Percentiles rank a stretch among this genome's conserved stretches.
phyloP scores from a whole-genome alignment of 2,329 filamentous ascomycete genomes.

The Neofusicoccum umdonicola region DNA sequence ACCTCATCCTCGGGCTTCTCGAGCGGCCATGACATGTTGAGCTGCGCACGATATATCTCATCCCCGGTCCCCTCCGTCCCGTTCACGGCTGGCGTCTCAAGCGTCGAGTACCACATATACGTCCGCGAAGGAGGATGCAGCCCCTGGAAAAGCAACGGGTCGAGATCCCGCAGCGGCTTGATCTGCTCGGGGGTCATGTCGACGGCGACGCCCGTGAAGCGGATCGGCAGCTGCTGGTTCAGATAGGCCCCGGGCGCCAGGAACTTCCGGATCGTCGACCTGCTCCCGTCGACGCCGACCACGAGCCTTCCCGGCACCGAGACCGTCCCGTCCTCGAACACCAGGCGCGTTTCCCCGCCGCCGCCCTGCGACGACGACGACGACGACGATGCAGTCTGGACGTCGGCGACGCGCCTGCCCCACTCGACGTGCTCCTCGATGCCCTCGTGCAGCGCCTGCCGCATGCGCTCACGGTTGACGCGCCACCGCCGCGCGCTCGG shows the following conservation, averaged over 20 bases:
- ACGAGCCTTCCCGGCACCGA: conserved; percentile 21
- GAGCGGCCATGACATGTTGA: conserved; percentile 47
- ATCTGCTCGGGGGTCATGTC: conserved; percentile 36
- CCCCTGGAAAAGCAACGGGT: conserved; percentile 24
- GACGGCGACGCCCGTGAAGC: conserved; percentile 39
- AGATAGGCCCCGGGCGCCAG: conserved; percentile 33
- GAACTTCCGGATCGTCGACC: conserved; percentile 37
- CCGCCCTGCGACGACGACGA: too few species aligned
- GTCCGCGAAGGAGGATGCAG: conserved; percentile 19
- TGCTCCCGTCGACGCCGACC: conserved; percentile 44
- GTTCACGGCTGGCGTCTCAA: conserved; percentile 42
- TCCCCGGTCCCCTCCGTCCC: conserved; percentile 31
- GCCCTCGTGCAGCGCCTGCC: conserved; percentile 12
- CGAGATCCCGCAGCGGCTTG: conserved; percentile 20
- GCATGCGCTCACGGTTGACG: conserved; percentile 22
- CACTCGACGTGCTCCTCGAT: conserved; percentile 14
- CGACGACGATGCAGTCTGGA: neutral
- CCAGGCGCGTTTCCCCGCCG: neutral
- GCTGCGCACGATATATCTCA: conserved; percentile 43
- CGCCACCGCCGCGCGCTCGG: conserved; percentile 35
- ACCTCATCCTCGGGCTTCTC: conserved; percentile 18
- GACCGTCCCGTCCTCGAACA: conserved; percentile 19
- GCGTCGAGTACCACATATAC: conserved; percentile 31
- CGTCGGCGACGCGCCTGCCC: conserved; percentile 16
- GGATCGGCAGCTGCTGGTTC: conserved; percentile 34